Evolutionary conservation across 257 asterid species (phyloP).

Genomic region (Solanum chilense): DNA sequence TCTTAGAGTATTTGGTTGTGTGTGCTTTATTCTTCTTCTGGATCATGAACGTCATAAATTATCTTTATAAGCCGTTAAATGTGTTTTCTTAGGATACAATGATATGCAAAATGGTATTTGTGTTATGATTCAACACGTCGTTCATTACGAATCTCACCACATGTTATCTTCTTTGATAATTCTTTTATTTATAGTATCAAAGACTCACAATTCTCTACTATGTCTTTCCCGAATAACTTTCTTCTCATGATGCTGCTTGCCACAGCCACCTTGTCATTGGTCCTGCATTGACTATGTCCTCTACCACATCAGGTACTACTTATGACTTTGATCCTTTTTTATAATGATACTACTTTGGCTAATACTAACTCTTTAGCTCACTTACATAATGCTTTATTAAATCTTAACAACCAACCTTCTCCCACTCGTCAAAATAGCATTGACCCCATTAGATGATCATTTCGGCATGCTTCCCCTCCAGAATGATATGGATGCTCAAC

Average conservation of each 20-base stretch:
- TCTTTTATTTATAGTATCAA: neutral
- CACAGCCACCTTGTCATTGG: neutral
- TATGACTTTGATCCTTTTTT: neutral
- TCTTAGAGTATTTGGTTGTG: neutral
- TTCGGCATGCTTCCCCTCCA: neutral
- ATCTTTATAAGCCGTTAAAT: neutral
- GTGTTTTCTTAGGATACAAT: neutral
- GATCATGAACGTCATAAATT: neutral
- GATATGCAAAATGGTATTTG: neutral
- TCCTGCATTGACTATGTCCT: neutral
- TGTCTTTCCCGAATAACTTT: neutral
- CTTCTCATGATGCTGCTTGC: neutral
- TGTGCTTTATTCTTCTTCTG: neutral
- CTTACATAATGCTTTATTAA: neutral
- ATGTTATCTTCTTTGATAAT: neutral
- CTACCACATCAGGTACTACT: neutral
- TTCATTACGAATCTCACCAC: neutral
- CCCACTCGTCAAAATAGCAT: neutral
- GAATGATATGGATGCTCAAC: neutral
- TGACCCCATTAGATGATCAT: neutral
- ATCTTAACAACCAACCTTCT: neutral
- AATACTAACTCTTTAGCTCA: neutral
- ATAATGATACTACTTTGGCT: neutral
- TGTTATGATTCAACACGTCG: neutral
- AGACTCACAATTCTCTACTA: neutral